Evolutionary conservation across 768 basidiomycete species (phyloP).

Genomic region (Candolleomyces eurysporus): DNA sequence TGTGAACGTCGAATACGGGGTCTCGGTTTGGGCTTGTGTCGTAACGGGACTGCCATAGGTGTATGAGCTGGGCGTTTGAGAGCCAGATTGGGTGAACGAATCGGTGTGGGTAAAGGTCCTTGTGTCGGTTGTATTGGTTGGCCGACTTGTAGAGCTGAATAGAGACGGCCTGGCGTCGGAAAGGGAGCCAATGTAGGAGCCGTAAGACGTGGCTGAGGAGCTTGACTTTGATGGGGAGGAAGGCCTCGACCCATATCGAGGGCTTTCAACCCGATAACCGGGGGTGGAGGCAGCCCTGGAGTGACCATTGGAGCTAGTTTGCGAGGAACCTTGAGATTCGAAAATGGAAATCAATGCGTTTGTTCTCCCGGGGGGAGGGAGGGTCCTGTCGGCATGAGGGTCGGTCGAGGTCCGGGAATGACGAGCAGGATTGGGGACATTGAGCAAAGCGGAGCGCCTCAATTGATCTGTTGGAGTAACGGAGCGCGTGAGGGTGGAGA

Average conservation of each 20-base stretch:
- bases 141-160: constrained; percentile 16
- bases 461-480: constrained; percentile 45
- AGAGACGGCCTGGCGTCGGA: constrained; percentile 16
- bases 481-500: constrained; percentile 32
- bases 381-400: constrained; percentile 41
- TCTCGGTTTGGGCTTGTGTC: constrained; percentile 28
- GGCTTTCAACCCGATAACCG: constrained; percentile 36
- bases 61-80: constrained; percentile 2
- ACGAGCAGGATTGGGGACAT: constrained; percentile 28
- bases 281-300: constrained; percentile 55
- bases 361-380: constrained; percentile 56
- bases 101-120: constrained; percentile 11
- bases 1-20: constrained; percentile 35
- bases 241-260: constrained; percentile 41
- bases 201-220: constrained; percentile 32
- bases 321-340: constrained; percentile 39
- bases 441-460: constrained; percentile 44
- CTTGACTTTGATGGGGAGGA: constrained; percentile 47
- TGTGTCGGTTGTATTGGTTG: constrained; percentile 10
- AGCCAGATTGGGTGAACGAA: constrained; percentile 20
- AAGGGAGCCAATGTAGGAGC: constrained; percentile 12
- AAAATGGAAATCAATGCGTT: constrained; percentile 76
- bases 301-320: constrained; percentile 37
- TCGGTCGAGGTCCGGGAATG: constrained; percentile 64
- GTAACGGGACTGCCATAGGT: constrained; percentile 15